Percentiles rank a stretch among this genome's conserved stretches.
phyloP scores from a whole-genome alignment of 2,329 filamentous ascomycete species.

The Fusarium incarnatum region DNA sequence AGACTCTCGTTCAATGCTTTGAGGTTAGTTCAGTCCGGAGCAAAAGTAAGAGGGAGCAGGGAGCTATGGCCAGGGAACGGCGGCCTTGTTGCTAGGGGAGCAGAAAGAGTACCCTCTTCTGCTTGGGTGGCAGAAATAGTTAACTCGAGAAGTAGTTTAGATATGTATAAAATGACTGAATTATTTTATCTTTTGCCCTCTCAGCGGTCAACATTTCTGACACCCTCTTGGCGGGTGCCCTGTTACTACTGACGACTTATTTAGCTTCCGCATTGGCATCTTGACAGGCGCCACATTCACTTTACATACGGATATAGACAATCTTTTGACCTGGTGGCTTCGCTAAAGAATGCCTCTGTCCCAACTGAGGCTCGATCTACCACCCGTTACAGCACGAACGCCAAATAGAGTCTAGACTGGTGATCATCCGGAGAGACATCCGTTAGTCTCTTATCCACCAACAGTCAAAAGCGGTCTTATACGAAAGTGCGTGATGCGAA shows the following conservation, averaged over 20 bases:
- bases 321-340: background rate
- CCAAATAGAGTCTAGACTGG: background rate
- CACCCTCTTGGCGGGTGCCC: background rate
- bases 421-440: background rate
- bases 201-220: background rate
- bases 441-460: background rate
- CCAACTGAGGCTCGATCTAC: constrained; percentile 2
- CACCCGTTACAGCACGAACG: constrained; percentile 1
- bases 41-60: background rate
- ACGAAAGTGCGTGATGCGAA: background rate
- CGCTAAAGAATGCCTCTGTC: constrained; percentile 19
- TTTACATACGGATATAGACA: constrained; percentile 10
- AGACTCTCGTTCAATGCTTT: constrained; percentile 2
- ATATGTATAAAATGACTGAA: background rate
- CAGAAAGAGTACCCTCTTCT: background rate
- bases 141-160: rapidly evolving
- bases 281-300: constrained; percentile 8
- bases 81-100: background rate
- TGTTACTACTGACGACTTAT: background rate
- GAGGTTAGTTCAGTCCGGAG: constrained; percentile 2
- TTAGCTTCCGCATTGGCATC: constrained; percentile 27
- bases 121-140: background rate
- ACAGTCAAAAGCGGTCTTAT: background rate
- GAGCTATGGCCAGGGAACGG: constrained; percentile 21
- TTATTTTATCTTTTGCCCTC: background rate